phyloP scores from a whole-genome alignment of 495 filamentous ascomycete species.

The Aspergillus biplanus region DNA sequence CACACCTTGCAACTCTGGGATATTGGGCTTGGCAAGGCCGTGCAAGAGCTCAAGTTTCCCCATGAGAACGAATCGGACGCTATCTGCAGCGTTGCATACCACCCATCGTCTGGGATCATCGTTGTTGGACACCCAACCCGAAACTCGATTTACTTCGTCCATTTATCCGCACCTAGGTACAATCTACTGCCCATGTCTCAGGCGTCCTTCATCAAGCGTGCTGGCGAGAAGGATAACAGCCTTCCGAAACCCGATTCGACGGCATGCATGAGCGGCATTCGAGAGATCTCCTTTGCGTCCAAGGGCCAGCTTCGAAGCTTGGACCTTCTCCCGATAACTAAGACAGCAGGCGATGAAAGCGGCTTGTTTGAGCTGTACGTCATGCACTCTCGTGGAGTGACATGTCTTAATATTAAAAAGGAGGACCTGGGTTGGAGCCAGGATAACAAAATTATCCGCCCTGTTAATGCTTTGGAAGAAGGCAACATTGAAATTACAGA shows the following conservation, averaged over 20 bases:
- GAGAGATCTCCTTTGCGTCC: conserved; percentile 88
- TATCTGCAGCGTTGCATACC: conserved; percentile 93
- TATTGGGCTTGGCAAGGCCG: conserved; percentile 89
- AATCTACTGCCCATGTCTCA: conserved; percentile 78
- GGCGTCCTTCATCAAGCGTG: conserved; percentile 77
- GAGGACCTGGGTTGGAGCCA: conserved; percentile 86
- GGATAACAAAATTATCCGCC: conserved; percentile 79
- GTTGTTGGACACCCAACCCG: conserved; percentile 94
- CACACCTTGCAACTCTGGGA: conserved; percentile 99
- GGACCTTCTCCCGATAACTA: conserved; percentile 74
- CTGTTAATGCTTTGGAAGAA: conserved; percentile 72
- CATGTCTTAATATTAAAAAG: conserved; percentile 79
- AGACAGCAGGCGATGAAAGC: conserved; percentile 53
- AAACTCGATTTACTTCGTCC: conserved; percentile 96
- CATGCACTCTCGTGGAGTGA: conserved; percentile 95
- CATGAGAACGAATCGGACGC: conserved; percentile 96
- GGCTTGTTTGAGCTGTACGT: conserved; percentile 90
- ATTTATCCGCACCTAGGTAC: conserved; percentile 91
- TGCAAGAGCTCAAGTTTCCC: conserved; percentile 95
- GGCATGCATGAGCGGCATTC: conserved; percentile 91
- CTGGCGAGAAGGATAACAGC: conserved; percentile 70
- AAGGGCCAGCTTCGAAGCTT: conserved; percentile 89
- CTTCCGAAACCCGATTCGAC: conserved; percentile 88
- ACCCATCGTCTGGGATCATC: conserved; percentile 86
- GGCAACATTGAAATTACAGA: conserved; percentile 59